These are phyloP conservation scores for Pseudogymnoascus sp. DNA, from an alignment of 2,329 filamentous ascomycete genomes.

Conservation along the genomic window DNA sequence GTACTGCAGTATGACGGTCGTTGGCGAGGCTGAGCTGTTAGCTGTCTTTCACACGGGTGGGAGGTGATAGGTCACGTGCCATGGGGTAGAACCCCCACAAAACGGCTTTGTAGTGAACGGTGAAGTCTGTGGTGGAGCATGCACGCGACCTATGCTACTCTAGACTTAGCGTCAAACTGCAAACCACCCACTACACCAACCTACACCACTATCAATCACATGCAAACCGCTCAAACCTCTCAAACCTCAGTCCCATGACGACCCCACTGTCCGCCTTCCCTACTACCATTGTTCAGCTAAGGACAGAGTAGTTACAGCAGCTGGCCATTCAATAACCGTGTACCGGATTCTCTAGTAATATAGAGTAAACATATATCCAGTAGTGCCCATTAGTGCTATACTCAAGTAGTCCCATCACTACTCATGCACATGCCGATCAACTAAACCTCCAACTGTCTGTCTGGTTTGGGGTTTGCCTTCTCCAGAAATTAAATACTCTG, in stretches of 20 bases:
- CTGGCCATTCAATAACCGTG: too few species aligned
- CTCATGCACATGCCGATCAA: background rate
- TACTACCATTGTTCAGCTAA: background rate
- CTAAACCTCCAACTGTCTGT: conserved; percentile 5
- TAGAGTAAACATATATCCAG: background rate
- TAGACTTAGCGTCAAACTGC: background rate
- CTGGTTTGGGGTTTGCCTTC: background rate
- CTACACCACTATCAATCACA: background rate
- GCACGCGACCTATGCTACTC: background rate
- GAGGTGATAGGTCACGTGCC: background rate
- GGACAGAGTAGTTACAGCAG: background rate
- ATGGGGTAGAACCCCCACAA: background rate
- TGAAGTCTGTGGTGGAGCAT: background rate
- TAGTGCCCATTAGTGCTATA: background rate
- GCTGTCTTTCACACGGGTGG: too few species aligned
- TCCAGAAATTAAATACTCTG: background rate
- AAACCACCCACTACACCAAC: background rate
- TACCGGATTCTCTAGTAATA: background rate
- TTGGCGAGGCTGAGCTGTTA: conserved; percentile 2
- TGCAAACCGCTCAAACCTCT: background rate
- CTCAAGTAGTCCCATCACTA: background rate
- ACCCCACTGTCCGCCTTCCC: background rate
- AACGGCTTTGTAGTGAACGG: background rate
- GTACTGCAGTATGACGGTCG: background rate
- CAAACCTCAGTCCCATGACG: background rate